phyloP scores from a whole-genome alignment of 2,329 filamentous ascomycete species.

The Penicillium janthinellum region DNA sequence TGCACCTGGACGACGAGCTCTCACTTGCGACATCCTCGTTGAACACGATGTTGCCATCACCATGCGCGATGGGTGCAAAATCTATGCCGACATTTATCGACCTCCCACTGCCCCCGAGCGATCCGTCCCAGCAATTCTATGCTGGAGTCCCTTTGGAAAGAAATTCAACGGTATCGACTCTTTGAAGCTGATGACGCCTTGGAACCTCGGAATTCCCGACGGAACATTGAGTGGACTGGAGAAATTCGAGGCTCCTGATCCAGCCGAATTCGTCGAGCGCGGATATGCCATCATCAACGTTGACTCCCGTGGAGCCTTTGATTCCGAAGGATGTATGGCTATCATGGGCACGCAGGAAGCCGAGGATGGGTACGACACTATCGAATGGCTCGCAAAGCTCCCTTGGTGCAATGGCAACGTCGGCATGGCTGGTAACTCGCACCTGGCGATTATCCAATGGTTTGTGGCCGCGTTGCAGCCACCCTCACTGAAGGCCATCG shows the following conservation, averaged over 20 bases:
- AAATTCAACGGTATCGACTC: slow-evolving; percentile 45
- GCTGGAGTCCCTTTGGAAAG: slow-evolving; percentile 52
- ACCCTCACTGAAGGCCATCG: slow-evolving; percentile 40
- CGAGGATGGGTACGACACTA: slow-evolving; percentile 50
- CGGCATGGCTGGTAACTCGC: slow-evolving; percentile 50
- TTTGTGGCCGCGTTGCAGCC: slow-evolving; percentile 47
- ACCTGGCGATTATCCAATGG: slow-evolving; percentile 48
- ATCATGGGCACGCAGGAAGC: slow-evolving; percentile 49
- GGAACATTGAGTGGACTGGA: slow-evolving; percentile 34
- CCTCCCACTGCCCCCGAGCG: slow-evolving; percentile 36
- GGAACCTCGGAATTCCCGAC: slow-evolving; percentile 42
- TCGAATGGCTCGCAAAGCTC: slow-evolving; percentile 46
- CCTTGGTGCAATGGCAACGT: slow-evolving; percentile 50
- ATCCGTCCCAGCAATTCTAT: slow-evolving; percentile 46
- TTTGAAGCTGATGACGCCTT: slow-evolving; percentile 39
- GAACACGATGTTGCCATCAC: slow-evolving; percentile 51
- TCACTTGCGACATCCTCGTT: slow-evolving; percentile 45
- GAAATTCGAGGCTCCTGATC: slow-evolving; percentile 50
- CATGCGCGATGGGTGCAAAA: slow-evolving; percentile 45
- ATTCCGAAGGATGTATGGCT: slow-evolving; percentile 40
- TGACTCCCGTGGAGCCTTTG: slow-evolving; percentile 37
- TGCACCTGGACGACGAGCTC: slow-evolving; percentile 30
- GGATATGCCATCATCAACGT: slow-evolving; percentile 42
- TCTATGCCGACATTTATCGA: slow-evolving; percentile 52
- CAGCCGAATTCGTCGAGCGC: slow-evolving; percentile 33